Base-by-base conservation (phyloP, 2,329 filamentous ascomycete species). In the Colletotrichum costaricense region DNA sequence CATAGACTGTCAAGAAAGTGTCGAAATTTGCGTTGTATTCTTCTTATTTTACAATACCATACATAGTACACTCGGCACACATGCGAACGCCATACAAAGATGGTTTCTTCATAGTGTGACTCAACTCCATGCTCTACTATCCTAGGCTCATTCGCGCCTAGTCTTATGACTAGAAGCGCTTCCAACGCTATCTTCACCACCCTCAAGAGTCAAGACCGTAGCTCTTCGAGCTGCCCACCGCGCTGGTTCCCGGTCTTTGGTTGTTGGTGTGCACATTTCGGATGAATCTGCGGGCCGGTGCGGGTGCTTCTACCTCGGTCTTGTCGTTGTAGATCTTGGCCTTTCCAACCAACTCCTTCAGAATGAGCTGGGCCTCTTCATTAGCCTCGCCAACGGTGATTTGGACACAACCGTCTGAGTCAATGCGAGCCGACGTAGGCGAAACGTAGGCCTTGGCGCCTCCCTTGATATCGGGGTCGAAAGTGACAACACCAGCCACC, bases 381-480 rank as follows among this genome's bases (percentile, higher is more conserved):
- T 79, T 72, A 0, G 84, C 80, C 60, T 87, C 85, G 19, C 78
- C 78, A n/a, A 89, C 79, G 22, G 79, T 78, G 54, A 91, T 73
- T 7, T 84, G 76, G 14, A 91, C 80, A 75, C 81, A 86, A 72
- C 90, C 90, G 62, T 81, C 83, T 2, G 88, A 84, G 78, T 89
- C 86, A 63, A 89, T 78, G 73, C 79, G 82, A 46, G 87, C 87
- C 9, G 79, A 80, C 26, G 79, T 74, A 4, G 87, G 81, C 67
- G 86, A 83, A 52, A 89, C 84, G 78, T 86, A 90, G 7, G 87
- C 76, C 83, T 91, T 92, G 74, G 85, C 81, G 46, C 90, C 90
- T 69, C 90, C 90, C 35, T 76, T 76, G 3, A 85, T 82, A 9
- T 80, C 80, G 4, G 86, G 85, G 73, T 91, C 87, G 52, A 90